These are phyloP conservation scores for Paracamarosporium sp. DNA, from an alignment of 2,329 filamentous ascomycete genomes.

Conservation along the genomic window DNA sequence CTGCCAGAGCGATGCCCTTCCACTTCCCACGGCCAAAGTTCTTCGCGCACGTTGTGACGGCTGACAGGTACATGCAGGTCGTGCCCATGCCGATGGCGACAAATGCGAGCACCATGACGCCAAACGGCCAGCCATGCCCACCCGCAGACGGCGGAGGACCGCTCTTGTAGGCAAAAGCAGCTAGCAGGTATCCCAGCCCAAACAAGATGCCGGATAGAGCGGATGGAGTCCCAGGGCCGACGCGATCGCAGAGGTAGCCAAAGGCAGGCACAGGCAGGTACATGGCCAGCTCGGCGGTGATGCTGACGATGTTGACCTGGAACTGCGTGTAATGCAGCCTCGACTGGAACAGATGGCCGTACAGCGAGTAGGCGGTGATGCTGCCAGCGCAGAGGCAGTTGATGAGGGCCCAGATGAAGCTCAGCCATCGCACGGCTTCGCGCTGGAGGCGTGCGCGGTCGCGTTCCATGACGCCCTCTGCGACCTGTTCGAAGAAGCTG, in stretches of 20 bases:
- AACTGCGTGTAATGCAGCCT: constrained; percentile 87
- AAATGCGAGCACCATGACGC: constrained; percentile 85
- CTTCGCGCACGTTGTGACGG: constrained; percentile 96
- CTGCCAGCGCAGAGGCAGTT: constrained; percentile 83
- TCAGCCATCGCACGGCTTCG: constrained; percentile 60
- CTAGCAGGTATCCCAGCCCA: constrained; percentile 80
- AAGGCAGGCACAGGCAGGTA: constrained; percentile 92
- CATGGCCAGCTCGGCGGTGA: constrained; percentile 83
- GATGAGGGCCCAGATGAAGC: constrained; percentile 67
- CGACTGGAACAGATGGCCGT: constrained; percentile 87
- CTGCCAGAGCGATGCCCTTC: constrained; percentile 85
- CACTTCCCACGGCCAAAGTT: constrained; percentile 92
- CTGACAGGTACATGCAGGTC: constrained; percentile 85
- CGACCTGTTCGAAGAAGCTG: constrained; percentile 66
- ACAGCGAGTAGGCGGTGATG: constrained; percentile 92
- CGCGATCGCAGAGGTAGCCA: constrained; percentile 90
- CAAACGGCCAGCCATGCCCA: constrained; percentile 72
- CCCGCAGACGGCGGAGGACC: constrained; percentile 60
- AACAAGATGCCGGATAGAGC: constrained; percentile 77
- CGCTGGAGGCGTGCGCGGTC: constrained; percentile 62
- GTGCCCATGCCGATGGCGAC: constrained; percentile 83
- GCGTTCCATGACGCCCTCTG: constrained; percentile 65
- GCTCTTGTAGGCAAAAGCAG: constrained; percentile 77
- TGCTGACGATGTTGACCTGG: constrained; percentile 89
- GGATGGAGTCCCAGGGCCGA: constrained; percentile 79